Evolutionary conservation across 306 rosid species (phyloP), one percentile per base, ranked within the genome.

Genomic region (Sphenostylis stenocarpa): DNA sequence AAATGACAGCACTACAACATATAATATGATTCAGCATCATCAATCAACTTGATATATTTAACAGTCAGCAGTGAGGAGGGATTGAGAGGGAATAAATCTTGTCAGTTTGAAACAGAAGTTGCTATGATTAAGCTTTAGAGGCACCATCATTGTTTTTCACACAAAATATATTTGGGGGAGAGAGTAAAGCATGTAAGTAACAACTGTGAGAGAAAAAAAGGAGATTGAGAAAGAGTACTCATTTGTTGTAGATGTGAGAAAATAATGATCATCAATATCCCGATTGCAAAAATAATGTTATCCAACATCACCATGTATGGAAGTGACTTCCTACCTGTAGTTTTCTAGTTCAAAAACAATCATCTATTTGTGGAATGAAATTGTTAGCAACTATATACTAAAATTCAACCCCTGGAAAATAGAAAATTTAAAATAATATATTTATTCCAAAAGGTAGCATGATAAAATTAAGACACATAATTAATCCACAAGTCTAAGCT

Each of bases 1-100:
- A 89, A 82, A 84, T 70, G 93, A 89, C 88, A 83, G 81, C 89
- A 87, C 84, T 71, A 81, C 20, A 61, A 41, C 56, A 70, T 19
- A 62, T 33, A 34, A 67, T 47, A 81, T 53, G 70, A 73, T 64
- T 70, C 82, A 48, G 58, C 21, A 65, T 68, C 43, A 77, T 49
- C 77, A 68, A 75, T 82, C 74, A 67, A 78, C 82, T 63, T 84
- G 76, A 78, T 77, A 66, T 26, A 29, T 24, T 82, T 82, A 72
- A 80, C 74, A 24, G 81, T 62, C 39, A 84, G 73, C 86, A 41
- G 73, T 85, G 48, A 28, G 65, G 67, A 38, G 64, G 43, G 47
- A 47, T 65, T 38, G 43, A 36, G 34, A 69, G 62, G 68, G 70
- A 77, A 78, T 33, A 80, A 84, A 71, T 67, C 57, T 77, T 65